A percentile compares a stretch with the other conserved stretches of the same genome.
Conservation (phyloP, 2,329 filamentous ascomycete genomes). For the Laburnicola sp. region DNA sequence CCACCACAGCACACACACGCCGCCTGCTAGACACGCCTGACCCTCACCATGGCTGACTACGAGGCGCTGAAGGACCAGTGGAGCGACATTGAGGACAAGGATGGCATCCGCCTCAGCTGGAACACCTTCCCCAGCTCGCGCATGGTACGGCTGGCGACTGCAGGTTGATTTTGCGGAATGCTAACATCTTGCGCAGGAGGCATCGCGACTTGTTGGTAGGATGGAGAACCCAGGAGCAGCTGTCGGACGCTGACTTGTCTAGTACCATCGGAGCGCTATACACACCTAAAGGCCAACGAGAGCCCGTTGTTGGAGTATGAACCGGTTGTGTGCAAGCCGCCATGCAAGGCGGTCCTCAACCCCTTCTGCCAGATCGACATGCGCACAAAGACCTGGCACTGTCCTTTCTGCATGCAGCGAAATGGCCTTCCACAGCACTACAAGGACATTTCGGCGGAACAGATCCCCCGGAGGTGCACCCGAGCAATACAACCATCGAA, state of each 20-base stretch:
- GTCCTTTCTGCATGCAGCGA: conserved; percentile 81
- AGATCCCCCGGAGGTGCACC: conserved; percentile 84
- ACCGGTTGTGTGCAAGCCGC: conserved; percentile 93
- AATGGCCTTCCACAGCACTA: conserved; percentile 84
- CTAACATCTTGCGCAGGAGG: conserved; percentile 65
- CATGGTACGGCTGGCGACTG: conserved; percentile 62
- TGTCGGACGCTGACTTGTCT: conserved; percentile 10
- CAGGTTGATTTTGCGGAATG: conserved; percentile 21
- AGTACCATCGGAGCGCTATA: conserved; percentile 94
- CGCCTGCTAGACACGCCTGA: conserved; percentile 12
- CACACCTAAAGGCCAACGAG: conserved; percentile 92
- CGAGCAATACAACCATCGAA: conserved; percentile 84
- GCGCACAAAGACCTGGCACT: conserved; percentile 83
- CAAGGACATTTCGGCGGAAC: conserved; percentile 83
- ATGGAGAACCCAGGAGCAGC: background rate
- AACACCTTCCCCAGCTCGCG: conserved; percentile 98
- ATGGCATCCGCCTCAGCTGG: conserved; percentile 96
- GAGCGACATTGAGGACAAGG: conserved; percentile 93
- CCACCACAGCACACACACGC: conserved; percentile 17
- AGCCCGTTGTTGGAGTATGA: conserved; percentile 91
- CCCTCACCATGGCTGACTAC: conserved; percentile 73
- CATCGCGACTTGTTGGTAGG: conserved; percentile 75
- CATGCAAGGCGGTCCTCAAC: conserved; percentile 93
- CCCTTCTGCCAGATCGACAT: conserved; percentile 92
- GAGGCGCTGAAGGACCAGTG: conserved; percentile 93